These are phyloP conservation scores for Pythium utonaiense DNA, from an alignment of 352 stramenopile genomes.

Conservation along the genomic window DNA sequence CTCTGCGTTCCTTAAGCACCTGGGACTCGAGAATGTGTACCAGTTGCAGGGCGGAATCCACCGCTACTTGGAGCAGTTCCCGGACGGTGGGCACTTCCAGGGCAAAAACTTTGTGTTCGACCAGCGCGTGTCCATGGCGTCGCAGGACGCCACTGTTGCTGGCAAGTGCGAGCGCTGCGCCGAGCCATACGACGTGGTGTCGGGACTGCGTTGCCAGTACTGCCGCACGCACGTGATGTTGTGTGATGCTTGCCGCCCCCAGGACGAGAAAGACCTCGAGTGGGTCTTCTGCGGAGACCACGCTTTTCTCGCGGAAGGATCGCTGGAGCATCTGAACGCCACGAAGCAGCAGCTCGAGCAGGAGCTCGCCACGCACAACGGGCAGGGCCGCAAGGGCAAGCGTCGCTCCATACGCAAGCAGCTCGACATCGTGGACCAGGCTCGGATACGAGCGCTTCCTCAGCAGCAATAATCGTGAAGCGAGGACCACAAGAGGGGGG, in stretches of 20 bases:
- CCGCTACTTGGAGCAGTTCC: constrained; percentile 78
- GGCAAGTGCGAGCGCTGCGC: constrained; percentile 62
- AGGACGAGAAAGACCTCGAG: constrained; percentile 25
- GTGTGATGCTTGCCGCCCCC: constrained; percentile 43
- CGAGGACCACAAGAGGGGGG: background rate
- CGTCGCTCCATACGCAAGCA: constrained; percentile 81
- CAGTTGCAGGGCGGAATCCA: constrained; percentile 82
- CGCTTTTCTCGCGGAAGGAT: constrained; percentile 41
- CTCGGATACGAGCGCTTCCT: constrained; percentile 43
- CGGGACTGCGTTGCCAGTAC: constrained; percentile 61
- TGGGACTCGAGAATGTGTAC: constrained; percentile 68
- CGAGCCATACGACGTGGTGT: constrained; percentile 57
- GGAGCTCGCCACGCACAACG: constrained; percentile 31
- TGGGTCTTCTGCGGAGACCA: constrained; percentile 60
- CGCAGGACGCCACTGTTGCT: constrained; percentile 46
- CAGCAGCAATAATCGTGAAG: background rate
- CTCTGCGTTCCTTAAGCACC: constrained; percentile 67
- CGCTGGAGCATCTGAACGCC: constrained; percentile 32
- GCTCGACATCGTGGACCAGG: constrained; percentile 57
- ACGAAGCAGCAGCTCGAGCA: constrained; percentile 31
- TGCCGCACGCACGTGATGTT: constrained; percentile 80
- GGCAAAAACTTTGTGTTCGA: constrained; percentile 89
- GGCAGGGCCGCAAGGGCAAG: constrained; percentile 55
- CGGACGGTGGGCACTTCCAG: constrained; percentile 65
- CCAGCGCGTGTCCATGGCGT: constrained; percentile 67